Percentiles rank a stretch among this genome's conserved stretches.
These are phyloP conservation scores for Diatrype stigma DNA, from an alignment of 2,329 filamentous ascomycete species.

Conservation along the genomic window DNA sequence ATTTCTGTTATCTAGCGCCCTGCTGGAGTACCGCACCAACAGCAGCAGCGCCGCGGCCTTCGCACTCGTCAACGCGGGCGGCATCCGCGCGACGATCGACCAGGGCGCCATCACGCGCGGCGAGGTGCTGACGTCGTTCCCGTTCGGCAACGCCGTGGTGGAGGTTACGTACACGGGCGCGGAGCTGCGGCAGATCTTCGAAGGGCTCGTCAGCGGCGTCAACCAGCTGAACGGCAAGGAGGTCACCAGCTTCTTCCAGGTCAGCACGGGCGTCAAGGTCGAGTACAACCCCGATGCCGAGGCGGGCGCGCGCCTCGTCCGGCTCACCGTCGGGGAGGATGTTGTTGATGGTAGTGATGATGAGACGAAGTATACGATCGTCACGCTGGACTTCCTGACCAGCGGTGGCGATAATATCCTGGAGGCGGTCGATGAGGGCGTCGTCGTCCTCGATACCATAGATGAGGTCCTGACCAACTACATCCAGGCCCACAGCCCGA, in stretches of 20 bases:
- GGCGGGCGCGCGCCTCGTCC: conserved; percentile 47
- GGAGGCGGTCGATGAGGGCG: conserved; percentile 23
- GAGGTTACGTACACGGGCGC: conserved; percentile 51
- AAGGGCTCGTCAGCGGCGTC: conserved; percentile 52
- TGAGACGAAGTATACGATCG: conserved; percentile 50
- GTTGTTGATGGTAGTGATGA: conserved; percentile 43
- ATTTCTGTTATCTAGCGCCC: conserved; percentile 41
- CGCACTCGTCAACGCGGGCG: conserved; percentile 60
- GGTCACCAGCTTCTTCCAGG: conserved; percentile 57
- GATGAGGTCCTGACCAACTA: conserved; percentile 48
- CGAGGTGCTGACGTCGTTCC: conserved; percentile 60
- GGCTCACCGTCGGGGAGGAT: conserved; percentile 45
- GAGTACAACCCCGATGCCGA: conserved; percentile 51
- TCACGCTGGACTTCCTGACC: conserved; percentile 61
- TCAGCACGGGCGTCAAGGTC: conserved; percentile 53
- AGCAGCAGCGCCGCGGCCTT: conserved; percentile 45
- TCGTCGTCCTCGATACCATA: conserved; percentile 43
- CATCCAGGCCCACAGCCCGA: conserved; percentile 42
- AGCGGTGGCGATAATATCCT: conserved; percentile 62
- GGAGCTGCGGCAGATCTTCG: conserved; percentile 52
- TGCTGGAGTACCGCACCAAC: conserved; percentile 56
- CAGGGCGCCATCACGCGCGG: conserved; percentile 58
- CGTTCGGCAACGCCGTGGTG: conserved; percentile 62
- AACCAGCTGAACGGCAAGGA: conserved; percentile 50
- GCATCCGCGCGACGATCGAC: conserved; percentile 61